These are phyloP conservation scores for Phaffomyces antillensis DNA, from an alignment of 805 yeast genomes.

Conservation along the genomic window DNA sequence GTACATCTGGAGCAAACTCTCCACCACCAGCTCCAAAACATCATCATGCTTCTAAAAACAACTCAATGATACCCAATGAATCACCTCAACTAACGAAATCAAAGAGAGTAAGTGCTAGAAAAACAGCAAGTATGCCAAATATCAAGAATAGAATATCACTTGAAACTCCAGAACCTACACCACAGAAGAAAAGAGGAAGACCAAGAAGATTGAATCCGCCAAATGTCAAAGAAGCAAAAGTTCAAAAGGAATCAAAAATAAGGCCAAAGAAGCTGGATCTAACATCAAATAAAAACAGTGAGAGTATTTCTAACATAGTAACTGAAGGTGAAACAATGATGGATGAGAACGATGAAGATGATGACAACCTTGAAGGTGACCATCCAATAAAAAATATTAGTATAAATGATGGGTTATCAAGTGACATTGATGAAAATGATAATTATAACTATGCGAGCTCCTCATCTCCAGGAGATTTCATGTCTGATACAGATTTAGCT, in stretches of 20 bases:
- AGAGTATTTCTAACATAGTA: not conserved
- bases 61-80: constrained; percentile 11
- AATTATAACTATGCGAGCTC: constrained; percentile 9
- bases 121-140: constrained; percentile 20
- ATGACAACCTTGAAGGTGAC: not conserved
- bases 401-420: constrained; percentile 19
- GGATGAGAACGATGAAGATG: constrained; percentile 10
- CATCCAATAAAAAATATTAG: not conserved
- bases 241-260: constrained; percentile 22
- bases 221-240: constrained; percentile 1
- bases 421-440: constrained; percentile 17
- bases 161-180: not conserved
- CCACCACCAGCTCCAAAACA: constrained; percentile 62
- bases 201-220: constrained; percentile 17
- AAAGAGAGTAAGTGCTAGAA: constrained; percentile 17
- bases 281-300: not conserved
- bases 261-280: constrained; percentile 12
- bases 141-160: not conserved
- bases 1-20: constrained; percentile 41
- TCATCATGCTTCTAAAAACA: constrained; percentile 47
- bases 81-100: constrained; percentile 6
- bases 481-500: constrained; percentile 46
- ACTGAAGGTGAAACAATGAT: constrained; percentile 1
- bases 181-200: constrained; percentile 21
- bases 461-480: constrained; percentile 47